phyloP scores from a whole-genome alignment of 2,329 filamentous ascomycete species.

The Clarireedia monteithiana region DNA sequence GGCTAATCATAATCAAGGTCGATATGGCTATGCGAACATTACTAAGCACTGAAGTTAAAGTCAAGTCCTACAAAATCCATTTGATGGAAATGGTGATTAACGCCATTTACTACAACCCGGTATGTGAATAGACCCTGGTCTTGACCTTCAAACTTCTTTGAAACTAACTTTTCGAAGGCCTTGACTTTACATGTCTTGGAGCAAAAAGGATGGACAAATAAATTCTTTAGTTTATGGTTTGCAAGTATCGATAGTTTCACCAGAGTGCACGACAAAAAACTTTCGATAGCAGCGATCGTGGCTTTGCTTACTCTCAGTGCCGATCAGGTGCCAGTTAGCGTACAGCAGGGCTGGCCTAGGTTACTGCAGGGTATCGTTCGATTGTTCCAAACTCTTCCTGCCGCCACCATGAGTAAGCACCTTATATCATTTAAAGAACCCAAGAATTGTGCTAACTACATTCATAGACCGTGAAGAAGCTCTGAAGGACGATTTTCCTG shows the following conservation, averaged over 20 bases:
- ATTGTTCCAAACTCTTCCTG: conserved; percentile 84
- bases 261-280: conserved; percentile 96
- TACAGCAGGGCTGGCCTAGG: conserved; percentile 91
- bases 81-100: conserved; percentile 99
- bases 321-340: conserved; percentile 80
- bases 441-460: conserved; percentile 14
- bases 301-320: conserved; percentile 72
- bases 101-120: conserved; percentile 92
- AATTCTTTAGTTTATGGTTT: conserved; percentile 98
- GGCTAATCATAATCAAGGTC: conserved; percentile 37
- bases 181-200: conserved; percentile 85
- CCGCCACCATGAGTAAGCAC: conserved; percentile 66
- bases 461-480: conserved; percentile 75
- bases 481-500: conserved; percentile 76
- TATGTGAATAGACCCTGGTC: conserved; percentile 9
- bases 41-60: conserved; percentile 65
- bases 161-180: conserved; percentile 28
- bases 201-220: conserved; percentile 88
- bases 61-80: conserved; percentile 92
- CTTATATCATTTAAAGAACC: neutral
- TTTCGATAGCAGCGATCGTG: conserved; percentile 90
- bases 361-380: conserved; percentile 76
- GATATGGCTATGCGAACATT: conserved; percentile 81
- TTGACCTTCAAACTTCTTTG: neutral
- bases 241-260: conserved; percentile 89